These are phyloP conservation scores for Conoideocrella luteorostrata DNA, from an alignment of 2,329 filamentous ascomycete genomes.

Conservation along the genomic window DNA sequence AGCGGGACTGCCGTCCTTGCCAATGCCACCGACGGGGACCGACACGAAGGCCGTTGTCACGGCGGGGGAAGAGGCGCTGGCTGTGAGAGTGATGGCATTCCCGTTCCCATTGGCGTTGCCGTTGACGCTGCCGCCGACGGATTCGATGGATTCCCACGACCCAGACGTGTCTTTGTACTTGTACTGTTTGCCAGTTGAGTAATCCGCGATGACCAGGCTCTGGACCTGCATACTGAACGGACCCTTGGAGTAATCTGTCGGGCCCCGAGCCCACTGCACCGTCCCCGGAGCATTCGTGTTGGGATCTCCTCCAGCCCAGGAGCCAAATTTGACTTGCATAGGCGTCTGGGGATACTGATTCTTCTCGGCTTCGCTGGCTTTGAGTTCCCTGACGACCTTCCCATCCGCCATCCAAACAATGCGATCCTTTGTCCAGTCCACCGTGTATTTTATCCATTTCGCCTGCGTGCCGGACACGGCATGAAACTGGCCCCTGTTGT, in stretches of 20 bases:
- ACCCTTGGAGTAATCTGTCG: constrained; percentile 74
- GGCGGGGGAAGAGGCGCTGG: constrained; percentile 55
- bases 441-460: constrained; percentile 75
- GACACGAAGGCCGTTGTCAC: constrained; percentile 56
- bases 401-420: constrained; percentile 85
- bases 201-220: constrained; percentile 73
- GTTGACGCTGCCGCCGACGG: constrained; percentile 73
- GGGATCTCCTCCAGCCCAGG: constrained; percentile 87
- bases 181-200: constrained; percentile 86
- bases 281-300: constrained; percentile 68
- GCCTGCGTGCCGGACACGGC: constrained; percentile 61
- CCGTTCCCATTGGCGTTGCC: constrained; percentile 54
- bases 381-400: constrained; percentile 68
- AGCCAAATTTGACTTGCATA: constrained; percentile 87
- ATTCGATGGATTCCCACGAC: constrained; percentile 72
- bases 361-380: constrained; percentile 58
- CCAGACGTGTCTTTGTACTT: constrained; percentile 73
- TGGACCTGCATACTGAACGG: constrained; percentile 84
- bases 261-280: constrained; percentile 81
- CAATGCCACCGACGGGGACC: constrained; percentile 66
- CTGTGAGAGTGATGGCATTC: constrained; percentile 41
- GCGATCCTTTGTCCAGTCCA: constrained; percentile 84
- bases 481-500: constrained; percentile 83
- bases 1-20: constrained; percentile 45
- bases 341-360: constrained; percentile 89